These are phyloP conservation scores for Annulohypoxylon nitens DNA, from an alignment of 495 filamentous ascomycete genomes.

Conservation along the genomic window DNA sequence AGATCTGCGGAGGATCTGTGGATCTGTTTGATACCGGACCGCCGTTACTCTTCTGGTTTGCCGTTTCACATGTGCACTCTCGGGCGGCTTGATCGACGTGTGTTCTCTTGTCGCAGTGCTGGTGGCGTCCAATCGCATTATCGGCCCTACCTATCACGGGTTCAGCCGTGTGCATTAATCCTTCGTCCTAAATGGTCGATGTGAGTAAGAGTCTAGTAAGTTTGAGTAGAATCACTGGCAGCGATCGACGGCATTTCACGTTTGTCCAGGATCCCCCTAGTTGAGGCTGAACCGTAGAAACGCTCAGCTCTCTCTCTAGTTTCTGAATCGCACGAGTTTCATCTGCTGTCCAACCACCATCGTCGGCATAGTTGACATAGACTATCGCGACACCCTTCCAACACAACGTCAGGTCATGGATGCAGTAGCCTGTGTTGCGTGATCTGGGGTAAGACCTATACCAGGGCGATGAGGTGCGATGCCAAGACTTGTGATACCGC, in stretches of 20 bases:
- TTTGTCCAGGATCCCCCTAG: not conserved
- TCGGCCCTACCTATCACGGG: not conserved
- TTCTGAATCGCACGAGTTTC: constrained; percentile 1
- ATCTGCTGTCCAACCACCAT: constrained; percentile 1
- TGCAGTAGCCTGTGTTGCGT: constrained; percentile 1
- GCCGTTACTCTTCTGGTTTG: constrained; percentile 28
- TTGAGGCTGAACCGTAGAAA: not conserved
- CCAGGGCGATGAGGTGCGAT: not conserved
- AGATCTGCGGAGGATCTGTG: constrained; percentile 40
- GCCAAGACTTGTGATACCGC: not conserved
- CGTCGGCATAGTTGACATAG: not conserved
- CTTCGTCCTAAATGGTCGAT: not conserved
- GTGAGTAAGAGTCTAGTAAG: not conserved
- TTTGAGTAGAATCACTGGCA: not conserved
- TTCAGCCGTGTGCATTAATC: constrained; percentile 11
- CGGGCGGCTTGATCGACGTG: constrained; percentile 20
- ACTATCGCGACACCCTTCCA: not conserved
- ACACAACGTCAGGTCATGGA: not conserved
- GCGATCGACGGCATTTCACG: not conserved
- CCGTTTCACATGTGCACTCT: constrained; percentile 35
- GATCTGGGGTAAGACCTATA: constrained; percentile 6
- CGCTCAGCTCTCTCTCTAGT: not conserved
- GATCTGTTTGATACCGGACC: constrained; percentile 43
- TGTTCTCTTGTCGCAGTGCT: not conserved
- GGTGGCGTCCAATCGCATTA: not conserved